phyloP scores from a whole-genome alignment of 1,284 basidiomycete genomes.

The Trametes polyzona region DNA sequence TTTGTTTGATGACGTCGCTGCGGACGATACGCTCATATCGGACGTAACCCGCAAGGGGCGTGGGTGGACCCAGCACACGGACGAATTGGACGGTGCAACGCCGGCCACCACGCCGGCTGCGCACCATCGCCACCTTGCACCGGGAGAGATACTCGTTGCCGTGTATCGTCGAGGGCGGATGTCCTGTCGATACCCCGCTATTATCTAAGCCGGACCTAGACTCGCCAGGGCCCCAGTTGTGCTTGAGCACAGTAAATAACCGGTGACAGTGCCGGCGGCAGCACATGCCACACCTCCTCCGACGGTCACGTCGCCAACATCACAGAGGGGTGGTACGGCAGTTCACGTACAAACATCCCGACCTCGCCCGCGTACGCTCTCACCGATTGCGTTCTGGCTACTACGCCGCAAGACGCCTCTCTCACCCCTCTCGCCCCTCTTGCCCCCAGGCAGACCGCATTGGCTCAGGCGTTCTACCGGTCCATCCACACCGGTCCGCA shows the following conservation, averaged over 20 bases:
- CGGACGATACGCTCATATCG: background rate
- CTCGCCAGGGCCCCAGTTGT: background rate
- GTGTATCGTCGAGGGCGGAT: too few species aligned
- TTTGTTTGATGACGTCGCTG: background rate
- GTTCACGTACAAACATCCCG: background rate
- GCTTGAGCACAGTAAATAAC: background rate
- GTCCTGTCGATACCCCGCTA: background rate
- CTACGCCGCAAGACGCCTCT: too few species aligned
- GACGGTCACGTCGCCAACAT: background rate
- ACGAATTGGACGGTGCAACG: too few species aligned
- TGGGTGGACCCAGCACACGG: too few species aligned
- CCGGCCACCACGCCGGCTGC: too few species aligned
- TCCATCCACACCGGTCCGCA: too few species aligned
- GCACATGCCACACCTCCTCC: background rate
- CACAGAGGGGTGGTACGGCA: background rate
- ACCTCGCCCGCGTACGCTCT: background rate
- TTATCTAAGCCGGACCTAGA: background rate
- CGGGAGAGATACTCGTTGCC: too few species aligned
- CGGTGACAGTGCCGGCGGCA: background rate
- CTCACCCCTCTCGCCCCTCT: too few species aligned
- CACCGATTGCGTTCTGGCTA: too few species aligned
- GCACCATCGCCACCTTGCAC: too few species aligned
- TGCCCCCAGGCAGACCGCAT: too few species aligned
- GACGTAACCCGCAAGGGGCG: background rate
- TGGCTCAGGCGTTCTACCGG: too few species aligned